phyloP scores from a whole-genome alignment of 768 basidiomycete genomes.

The Lepiota brunneoincarnata region DNA sequence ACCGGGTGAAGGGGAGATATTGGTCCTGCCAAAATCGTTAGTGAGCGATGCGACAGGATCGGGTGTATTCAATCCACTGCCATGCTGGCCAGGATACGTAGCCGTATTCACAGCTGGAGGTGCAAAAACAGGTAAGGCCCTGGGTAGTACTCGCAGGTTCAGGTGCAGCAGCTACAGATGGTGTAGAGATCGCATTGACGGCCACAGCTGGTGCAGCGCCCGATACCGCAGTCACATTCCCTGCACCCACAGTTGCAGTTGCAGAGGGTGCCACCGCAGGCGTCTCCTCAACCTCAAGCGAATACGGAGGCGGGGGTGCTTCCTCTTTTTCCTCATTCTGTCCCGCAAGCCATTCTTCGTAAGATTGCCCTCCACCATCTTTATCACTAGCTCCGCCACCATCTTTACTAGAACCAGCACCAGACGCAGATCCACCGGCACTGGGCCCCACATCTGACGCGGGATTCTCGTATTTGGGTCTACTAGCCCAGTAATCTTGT shows the following conservation, averaged over 20 bases:
- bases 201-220: constrained; percentile 6
- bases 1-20: constrained; percentile 22
- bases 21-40: constrained; percentile 36
- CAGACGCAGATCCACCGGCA: constrained; percentile 19
- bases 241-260: background rate
- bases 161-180: constrained; percentile 7
- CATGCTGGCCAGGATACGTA: constrained; percentile 2
- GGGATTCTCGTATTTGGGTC: constrained; percentile 54
- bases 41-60: constrained; percentile 27
- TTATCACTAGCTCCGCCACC: constrained; percentile 13
- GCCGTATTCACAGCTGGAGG: constrained; percentile 2
- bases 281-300: constrained; percentile 44
- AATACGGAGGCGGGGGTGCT: constrained; percentile 68
- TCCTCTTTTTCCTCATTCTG: constrained; percentile 48
- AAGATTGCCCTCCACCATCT: constrained; percentile 26
- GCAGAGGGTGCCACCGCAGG: constrained; percentile 12
- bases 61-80: background rate
- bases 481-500: constrained; percentile 69
- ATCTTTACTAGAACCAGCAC: constrained; percentile 4
- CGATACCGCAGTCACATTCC: constrained; percentile 9
- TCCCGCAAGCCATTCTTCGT: constrained; percentile 46
- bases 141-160: background rate
- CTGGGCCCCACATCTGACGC: background rate
- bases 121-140: constrained; percentile 1
- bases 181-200: background rate